These are phyloP conservation scores for Porcisia deanei DNA, from an alignment of 208 protist genomes.

Conservation along the genomic window DNA sequence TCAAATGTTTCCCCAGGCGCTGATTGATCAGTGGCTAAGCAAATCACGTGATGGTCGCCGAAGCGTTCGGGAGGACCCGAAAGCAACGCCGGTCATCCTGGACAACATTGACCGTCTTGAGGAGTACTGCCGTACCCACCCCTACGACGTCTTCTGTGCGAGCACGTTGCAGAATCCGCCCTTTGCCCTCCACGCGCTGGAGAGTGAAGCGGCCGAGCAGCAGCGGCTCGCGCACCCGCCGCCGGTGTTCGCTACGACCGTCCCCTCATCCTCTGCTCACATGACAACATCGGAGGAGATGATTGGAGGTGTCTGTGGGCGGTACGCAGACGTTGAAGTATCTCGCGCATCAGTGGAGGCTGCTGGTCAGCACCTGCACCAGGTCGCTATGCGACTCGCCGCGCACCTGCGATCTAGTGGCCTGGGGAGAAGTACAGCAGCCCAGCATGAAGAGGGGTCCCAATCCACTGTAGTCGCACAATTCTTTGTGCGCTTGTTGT, in stretches of 20 bases:
- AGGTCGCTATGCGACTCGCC: constrained; percentile 14
- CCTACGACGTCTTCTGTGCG: constrained; percentile 64
- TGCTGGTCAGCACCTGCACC: constrained; percentile 12
- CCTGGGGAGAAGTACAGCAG: not conserved
- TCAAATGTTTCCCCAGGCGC: constrained; percentile 22
- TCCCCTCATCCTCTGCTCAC: not conserved
- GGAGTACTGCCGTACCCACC: constrained; percentile 47
- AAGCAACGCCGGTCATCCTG: constrained; percentile 41
- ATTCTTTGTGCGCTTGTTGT: constrained; percentile 26
- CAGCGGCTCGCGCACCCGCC: constrained; percentile 19
- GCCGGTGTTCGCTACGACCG: constrained; percentile 5
- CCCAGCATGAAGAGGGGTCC: not conserved
- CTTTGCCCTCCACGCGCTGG: constrained; percentile 32
- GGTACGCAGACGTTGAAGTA: constrained; percentile 17
- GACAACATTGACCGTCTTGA: constrained; percentile 62
- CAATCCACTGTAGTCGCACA: constrained; percentile 8
- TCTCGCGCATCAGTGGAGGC: not conserved
- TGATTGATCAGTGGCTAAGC: constrained; percentile 72
- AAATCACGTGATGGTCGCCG: constrained; percentile 59
- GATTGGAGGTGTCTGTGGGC: constrained; percentile 14
- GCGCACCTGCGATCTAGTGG: constrained; percentile 16
- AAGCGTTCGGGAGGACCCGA: constrained; percentile 49
- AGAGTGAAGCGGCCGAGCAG: constrained; percentile 10
- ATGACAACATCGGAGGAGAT: too few species aligned
- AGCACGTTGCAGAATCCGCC: constrained; percentile 37